Evolutionary conservation across 2,329 filamentous ascomycete genomes (phyloP).

Genomic region (Dactylellina drechsleri): DNA sequence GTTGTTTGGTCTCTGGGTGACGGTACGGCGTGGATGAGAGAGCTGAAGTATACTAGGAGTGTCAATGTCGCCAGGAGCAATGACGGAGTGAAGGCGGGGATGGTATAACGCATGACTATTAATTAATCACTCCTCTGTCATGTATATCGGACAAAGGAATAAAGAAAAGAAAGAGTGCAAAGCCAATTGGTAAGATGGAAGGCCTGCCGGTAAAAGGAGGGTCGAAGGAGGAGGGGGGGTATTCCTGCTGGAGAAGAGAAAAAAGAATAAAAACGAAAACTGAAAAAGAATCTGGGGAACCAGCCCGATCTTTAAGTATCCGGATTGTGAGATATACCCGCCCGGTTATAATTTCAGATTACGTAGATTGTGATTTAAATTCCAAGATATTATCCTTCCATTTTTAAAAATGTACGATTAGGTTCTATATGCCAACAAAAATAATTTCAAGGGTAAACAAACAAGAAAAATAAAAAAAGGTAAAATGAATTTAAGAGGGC

Average conservation of each 20-base stretch:
- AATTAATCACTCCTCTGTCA: background rate
- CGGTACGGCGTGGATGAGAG: slow-evolving; percentile 23
- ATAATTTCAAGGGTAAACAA: no score
- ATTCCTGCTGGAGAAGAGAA: slow-evolving; percentile 23
- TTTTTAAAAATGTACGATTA: no score
- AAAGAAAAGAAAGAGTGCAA: slow-evolving; percentile 4
- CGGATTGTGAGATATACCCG: slow-evolving; percentile 6
- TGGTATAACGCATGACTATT: slow-evolving; percentile 25
- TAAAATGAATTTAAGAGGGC: background rate
- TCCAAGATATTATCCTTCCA: background rate
- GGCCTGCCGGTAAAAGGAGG: slow-evolving; percentile 5
- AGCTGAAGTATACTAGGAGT: slow-evolving; percentile 24
- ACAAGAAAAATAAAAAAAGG: slow-evolving; percentile 9
- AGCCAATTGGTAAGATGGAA: slow-evolving; percentile 10
- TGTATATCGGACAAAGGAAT: slow-evolving; percentile 16
- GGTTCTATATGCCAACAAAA: slow-evolving; percentile 3
- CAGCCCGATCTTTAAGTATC: slow-evolving; percentile 50
- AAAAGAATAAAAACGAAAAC: slow-evolving; percentile 12
- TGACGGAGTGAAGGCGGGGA: slow-evolving; percentile 19
- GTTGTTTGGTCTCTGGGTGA: slow-evolving; percentile 27
- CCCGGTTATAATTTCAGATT: slow-evolving; percentile 27
- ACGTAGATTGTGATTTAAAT: slow-evolving; percentile 21
- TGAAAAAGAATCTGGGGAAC: slow-evolving; percentile 48
- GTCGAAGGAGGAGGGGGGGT: slow-evolving; percentile 9
- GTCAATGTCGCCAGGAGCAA: slow-evolving; percentile 41